Percentiles rank a stretch among this genome's conserved stretches.
Conservation (phyloP, 768 basidiomycete species). For the Pluteus cervinus region DNA sequence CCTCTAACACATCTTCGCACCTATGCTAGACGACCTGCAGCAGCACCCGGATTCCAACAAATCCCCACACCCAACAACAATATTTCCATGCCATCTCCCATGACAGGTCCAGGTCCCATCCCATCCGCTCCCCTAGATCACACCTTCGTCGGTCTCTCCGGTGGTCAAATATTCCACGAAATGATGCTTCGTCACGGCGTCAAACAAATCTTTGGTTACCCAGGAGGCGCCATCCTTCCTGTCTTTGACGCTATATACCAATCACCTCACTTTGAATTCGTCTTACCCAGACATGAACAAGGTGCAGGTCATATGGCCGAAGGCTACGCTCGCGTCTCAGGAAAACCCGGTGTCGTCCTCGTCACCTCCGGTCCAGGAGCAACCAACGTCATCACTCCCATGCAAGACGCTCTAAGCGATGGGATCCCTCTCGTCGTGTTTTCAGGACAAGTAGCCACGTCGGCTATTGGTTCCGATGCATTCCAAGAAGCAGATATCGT, state of each 20-base stretch:
- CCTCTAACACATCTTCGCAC: constrained; percentile 2
- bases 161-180: constrained; percentile 98
- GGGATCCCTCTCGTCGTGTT: constrained; percentile 95
- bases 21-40: constrained; percentile 55
- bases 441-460: constrained; percentile 96
- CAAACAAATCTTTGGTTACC: constrained; percentile 97
- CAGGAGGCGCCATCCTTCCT: constrained; percentile 95
- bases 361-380: constrained; percentile 98
- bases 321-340: constrained; percentile 95
- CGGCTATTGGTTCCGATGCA: constrained; percentile 97
- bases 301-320: constrained; percentile 99
- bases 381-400: constrained; percentile 95
- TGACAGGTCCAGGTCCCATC: constrained; percentile 30
- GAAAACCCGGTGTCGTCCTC: constrained; percentile 95
- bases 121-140: constrained; percentile 58
- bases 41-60: constrained; percentile 48
- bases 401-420: constrained; percentile 96
- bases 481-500: constrained; percentile 99
- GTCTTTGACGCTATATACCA: constrained; percentile 99
- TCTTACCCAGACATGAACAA: constrained; percentile 95
- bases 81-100: constrained; percentile 22
- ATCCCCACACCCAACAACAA: constrained; percentile 30
- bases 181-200: constrained; percentile 98
- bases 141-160: constrained; percentile 90
- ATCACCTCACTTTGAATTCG: constrained; percentile 89